phyloP scores from a whole-genome alignment of 768 basidiomycete species.

The Mrakia frigida region DNA sequence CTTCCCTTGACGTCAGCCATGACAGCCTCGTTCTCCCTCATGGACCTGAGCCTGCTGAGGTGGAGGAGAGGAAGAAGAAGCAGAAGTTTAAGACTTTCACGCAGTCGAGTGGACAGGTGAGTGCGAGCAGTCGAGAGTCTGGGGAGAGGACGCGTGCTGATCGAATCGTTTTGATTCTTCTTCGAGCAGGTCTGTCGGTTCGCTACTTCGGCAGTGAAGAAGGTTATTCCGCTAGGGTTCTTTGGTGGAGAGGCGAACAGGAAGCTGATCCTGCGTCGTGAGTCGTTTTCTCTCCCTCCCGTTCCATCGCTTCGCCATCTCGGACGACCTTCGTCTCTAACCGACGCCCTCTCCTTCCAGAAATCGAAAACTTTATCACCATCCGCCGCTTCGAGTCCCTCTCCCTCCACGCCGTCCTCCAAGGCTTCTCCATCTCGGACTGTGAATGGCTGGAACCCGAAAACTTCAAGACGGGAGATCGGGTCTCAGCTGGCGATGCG shows the following conservation, averaged over 20 bases:
- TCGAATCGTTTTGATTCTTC: background rate
- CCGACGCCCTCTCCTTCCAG: constrained; percentile 39
- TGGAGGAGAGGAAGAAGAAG: constrained; percentile 45
- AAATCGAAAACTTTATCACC: constrained; percentile 65
- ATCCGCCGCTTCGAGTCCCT: constrained; percentile 75
- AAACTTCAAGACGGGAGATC: constrained; percentile 36
- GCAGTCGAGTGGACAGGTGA: constrained; percentile 44
- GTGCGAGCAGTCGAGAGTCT: constrained; percentile 34
- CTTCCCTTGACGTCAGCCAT: constrained; percentile 53
- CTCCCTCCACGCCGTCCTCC: constrained; percentile 68
- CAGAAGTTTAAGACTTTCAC: constrained; percentile 81
- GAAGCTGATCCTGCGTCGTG: constrained; percentile 56
- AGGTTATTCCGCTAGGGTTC: constrained; percentile 65
- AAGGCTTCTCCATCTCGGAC: constrained; percentile 65
- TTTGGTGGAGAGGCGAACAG: constrained; percentile 74
- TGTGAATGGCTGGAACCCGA: constrained; percentile 66
- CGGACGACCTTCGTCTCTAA: background rate
- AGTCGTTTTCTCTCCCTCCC: too few relatives aligned
- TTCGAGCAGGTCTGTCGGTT: constrained; percentile 62
- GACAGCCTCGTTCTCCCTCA: constrained; percentile 51
- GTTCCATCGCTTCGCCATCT: constrained; percentile 9
- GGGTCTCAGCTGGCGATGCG: constrained; percentile 59
- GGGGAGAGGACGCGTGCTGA: background rate
- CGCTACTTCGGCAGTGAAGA: constrained; percentile 57
- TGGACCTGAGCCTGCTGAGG: constrained; percentile 50